These are phyloP conservation scores for Juglanconis sp. DNA, from an alignment of 2,329 filamentous ascomycete genomes.

Conservation along the genomic window DNA sequence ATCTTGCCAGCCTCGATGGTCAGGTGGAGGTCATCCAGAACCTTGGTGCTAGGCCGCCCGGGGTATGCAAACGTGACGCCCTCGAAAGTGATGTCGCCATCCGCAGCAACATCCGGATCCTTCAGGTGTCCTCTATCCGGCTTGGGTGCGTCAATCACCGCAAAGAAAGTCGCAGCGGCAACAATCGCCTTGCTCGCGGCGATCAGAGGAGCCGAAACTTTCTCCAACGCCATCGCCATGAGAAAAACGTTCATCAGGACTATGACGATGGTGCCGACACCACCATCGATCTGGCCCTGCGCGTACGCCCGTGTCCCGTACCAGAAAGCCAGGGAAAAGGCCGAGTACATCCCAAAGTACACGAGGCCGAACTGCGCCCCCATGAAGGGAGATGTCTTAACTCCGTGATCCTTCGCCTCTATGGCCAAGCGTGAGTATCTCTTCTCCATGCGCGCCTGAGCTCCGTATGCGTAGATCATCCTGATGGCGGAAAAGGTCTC, in stretches of 20 bases:
- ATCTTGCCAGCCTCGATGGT: conserved; percentile 61
- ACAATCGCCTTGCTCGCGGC: conserved; percentile 56
- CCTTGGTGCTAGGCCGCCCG: conserved; percentile 59
- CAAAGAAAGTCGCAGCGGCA: conserved; percentile 56
- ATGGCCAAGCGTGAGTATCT: conserved; percentile 55
- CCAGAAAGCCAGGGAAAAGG: conserved; percentile 60
- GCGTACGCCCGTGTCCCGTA: conserved; percentile 53
- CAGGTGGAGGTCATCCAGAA: conserved; percentile 58
- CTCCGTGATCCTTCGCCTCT: conserved; percentile 49
- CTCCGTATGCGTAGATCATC: conserved; percentile 62
- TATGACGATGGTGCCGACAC: conserved; percentile 53
- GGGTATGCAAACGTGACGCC: conserved; percentile 73
- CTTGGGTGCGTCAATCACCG: conserved; percentile 47
- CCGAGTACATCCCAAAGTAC: conserved; percentile 49
- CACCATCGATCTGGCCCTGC: conserved; percentile 43
- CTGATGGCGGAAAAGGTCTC: conserved; percentile 58
- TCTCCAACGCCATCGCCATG: conserved; percentile 53
- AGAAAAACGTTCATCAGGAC: conserved; percentile 59
- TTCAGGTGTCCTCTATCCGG: conserved; percentile 38
- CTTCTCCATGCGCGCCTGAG: conserved; percentile 50
- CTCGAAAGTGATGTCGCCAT: conserved; percentile 56
- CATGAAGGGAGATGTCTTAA: conserved; percentile 47
- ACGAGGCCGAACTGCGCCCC: conserved; percentile 52
- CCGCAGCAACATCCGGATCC: conserved; percentile 47
- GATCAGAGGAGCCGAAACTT: conserved; percentile 56